Evolutionary conservation across 1,139 yeast species (phyloP).

Genomic region (Candida neerlandica): DNA sequence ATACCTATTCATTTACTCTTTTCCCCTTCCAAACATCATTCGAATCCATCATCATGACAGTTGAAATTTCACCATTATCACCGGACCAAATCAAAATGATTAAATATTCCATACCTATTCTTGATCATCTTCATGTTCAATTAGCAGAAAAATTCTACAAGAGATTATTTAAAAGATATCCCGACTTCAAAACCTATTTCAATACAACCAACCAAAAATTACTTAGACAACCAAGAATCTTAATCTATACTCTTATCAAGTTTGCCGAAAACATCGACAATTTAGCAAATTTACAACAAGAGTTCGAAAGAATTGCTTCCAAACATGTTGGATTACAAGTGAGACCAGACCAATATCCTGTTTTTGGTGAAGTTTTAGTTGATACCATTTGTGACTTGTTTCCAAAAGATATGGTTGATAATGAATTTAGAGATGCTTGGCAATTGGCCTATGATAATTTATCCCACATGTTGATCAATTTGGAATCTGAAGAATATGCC

Average conservation of each 20-base stretch:
- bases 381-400: constrained; percentile 55
- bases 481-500: constrained; percentile 52
- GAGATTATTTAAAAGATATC: constrained; percentile 54
- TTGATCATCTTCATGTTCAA: constrained; percentile 56
- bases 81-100: constrained; percentile 40
- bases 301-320: constrained; percentile 61
- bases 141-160: constrained; percentile 58
- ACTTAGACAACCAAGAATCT: constrained; percentile 62
- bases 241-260: constrained; percentile 62
- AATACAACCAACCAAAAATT: constrained; percentile 60
- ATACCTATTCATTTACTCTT: too few species aligned
- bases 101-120: constrained; percentile 59
- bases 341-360: constrained; percentile 62
- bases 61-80: constrained; percentile 23
- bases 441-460: constrained; percentile 62
- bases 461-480: constrained; percentile 62
- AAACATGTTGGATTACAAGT: constrained; percentile 70
- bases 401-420: constrained; percentile 59
- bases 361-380: constrained; percentile 60
- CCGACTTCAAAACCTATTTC: constrained; percentile 58
- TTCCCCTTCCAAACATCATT: too few species aligned
- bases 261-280: constrained; percentile 69
- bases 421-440: constrained; percentile 64
- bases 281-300: constrained; percentile 51
- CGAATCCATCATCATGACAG: neutral